Conservation (phyloP, 192 early-diverging fungal genomes). For the Jimgerdemannia flammicorona region DNA sequence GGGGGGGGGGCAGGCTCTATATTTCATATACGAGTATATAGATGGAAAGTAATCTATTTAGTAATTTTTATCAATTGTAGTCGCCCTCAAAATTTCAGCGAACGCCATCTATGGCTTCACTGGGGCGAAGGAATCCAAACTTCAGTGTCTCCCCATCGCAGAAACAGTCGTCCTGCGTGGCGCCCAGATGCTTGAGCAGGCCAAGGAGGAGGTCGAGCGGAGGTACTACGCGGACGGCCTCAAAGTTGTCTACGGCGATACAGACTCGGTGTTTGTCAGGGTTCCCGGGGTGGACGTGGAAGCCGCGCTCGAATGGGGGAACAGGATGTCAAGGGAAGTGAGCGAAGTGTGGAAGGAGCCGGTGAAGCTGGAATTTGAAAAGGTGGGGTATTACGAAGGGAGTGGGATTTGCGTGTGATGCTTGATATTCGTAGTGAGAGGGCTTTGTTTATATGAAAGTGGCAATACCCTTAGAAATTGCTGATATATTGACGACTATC, state of each 20-base stretch:
- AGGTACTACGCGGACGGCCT: neutral
- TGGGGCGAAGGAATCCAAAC: constrained; percentile 40
- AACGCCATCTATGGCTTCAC: constrained; percentile 94
- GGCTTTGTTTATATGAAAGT: too few species aligned
- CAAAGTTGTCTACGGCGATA: constrained; percentile 91
- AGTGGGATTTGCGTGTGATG: too few species aligned
- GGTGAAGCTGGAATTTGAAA: constrained; percentile 92
- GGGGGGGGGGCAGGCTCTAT: too few species aligned
- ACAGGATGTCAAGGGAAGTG: constrained; percentile 74
- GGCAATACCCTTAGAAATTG: too few species aligned
- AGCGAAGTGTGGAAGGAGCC: constrained; percentile 75
- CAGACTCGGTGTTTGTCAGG: constrained; percentile 87
- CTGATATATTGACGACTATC: neutral
- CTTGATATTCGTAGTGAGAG: too few species aligned
- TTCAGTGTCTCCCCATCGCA: constrained; percentile 1
- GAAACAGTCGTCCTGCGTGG: neutral
- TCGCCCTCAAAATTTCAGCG: constrained; percentile 85
- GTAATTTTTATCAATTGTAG: constrained; percentile 36
- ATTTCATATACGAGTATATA: too few species aligned
- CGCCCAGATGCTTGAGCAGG: neutral
- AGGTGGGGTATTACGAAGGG: constrained; percentile 36
- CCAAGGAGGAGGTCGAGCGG: neutral
- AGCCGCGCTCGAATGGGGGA: constrained; percentile 77
- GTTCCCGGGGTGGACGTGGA: constrained; percentile 62
- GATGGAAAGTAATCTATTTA: too few species aligned